Conservation (phyloP, 805 yeast genomes). For the Tetrapisispora arboricola region DNA sequence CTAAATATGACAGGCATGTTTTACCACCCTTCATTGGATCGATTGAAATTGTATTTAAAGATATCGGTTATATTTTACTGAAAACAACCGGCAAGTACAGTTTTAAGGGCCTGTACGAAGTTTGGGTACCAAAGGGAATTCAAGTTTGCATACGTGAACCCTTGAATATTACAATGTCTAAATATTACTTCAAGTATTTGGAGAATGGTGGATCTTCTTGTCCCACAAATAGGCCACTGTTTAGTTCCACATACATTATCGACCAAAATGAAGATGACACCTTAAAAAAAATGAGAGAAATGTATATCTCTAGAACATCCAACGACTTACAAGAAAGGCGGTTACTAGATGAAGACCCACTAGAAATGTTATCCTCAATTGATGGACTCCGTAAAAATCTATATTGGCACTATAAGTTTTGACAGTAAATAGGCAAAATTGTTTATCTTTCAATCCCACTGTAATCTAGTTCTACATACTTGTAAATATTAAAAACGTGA, state of each 20-base stretch:
- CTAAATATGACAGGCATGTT: constrained; percentile 34
- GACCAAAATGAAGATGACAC: constrained; percentile 13
- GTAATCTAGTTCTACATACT: no score
- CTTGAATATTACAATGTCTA: constrained; percentile 23
- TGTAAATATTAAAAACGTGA: no score
- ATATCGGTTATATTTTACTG: constrained; percentile 52
- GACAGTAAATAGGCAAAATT: no score
- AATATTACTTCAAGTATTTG: constrained; percentile 27
- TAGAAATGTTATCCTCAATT: constrained; percentile 8
- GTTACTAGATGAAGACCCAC: constrained; percentile 12
- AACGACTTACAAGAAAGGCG: constrained; percentile 16
- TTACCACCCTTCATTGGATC: constrained; percentile 66
- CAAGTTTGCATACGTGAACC: constrained; percentile 47
- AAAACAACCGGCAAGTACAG: constrained; percentile 45
- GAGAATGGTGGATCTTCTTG: constrained; percentile 26
- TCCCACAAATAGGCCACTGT: constrained; percentile 19
- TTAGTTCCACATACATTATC: constrained; percentile 24
- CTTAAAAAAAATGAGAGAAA: constrained; percentile 17
- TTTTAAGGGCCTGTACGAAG: constrained; percentile 32
- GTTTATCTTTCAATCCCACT: no score
- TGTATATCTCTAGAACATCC: constrained; percentile 20
- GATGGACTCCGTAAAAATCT: constrained; percentile 17
- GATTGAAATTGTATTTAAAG: constrained; percentile 54
- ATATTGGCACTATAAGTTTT: constrained; percentile 28
- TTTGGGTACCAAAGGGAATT: constrained; percentile 48